phyloP scores from a whole-genome alignment of 805 yeast species.

The Starmerella bacillaris region DNA sequence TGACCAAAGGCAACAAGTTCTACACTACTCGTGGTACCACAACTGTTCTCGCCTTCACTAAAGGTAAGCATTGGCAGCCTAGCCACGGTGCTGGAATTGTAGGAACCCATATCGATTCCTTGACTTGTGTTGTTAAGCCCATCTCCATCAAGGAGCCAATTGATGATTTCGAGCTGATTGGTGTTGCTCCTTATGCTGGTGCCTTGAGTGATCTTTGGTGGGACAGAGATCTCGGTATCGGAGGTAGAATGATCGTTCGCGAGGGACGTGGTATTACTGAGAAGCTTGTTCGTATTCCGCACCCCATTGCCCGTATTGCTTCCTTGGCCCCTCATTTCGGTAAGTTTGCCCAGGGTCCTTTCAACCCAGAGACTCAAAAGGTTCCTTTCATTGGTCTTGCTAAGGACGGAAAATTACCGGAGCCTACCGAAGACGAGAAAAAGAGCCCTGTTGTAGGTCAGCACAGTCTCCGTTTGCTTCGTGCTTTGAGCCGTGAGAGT shows the following conservation, averaged over 20 bases:
- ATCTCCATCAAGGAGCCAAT: constrained; percentile 39
- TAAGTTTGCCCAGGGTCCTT: constrained; percentile 45
- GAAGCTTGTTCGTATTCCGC: constrained; percentile 25
- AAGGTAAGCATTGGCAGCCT: constrained; percentile 53
- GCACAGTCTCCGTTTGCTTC: constrained; percentile 48
- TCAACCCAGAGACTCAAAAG: constrained; percentile 61
- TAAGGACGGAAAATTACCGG: constrained; percentile 18
- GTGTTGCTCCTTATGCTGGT: constrained; percentile 74
- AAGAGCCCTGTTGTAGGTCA: constrained; percentile 50
- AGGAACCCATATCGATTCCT: constrained; percentile 62
- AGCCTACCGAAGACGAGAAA: constrained; percentile 41
- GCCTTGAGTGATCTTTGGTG: constrained; percentile 40
- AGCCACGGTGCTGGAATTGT: constrained; percentile 44
- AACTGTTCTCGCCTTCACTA: constrained; percentile 47
- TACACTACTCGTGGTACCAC: constrained; percentile 56
- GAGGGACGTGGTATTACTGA: constrained; percentile 19
- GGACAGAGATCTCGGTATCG: constrained; percentile 73
- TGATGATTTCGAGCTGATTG: constrained; percentile 62
- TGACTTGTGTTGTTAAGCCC: constrained; percentile 56
- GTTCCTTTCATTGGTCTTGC: constrained; percentile 60
- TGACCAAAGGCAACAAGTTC: constrained; percentile 31
- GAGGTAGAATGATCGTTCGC: constrained; percentile 52
- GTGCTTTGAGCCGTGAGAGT: constrained; percentile 49
- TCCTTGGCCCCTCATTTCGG: constrained; percentile 83
- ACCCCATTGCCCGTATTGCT: constrained; percentile 56